These are phyloP conservation scores for Pugionium cornutum DNA, from an alignment of 345 rosid species.

Conservation along the genomic window DNA sequence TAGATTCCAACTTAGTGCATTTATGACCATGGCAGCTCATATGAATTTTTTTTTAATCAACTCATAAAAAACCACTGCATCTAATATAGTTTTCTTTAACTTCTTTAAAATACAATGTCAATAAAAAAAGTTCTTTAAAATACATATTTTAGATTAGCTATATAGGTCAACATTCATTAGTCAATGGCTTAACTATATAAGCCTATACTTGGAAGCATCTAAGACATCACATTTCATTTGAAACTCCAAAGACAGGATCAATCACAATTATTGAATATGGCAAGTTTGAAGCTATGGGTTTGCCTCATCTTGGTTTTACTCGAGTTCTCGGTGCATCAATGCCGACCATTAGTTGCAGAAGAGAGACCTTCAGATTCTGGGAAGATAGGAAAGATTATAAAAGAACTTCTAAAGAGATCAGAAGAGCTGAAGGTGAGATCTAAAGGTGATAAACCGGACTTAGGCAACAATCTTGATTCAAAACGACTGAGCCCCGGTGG, in stretches of 20 bases:
- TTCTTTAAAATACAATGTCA: background rate
- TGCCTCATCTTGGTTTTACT: constrained; percentile 39
- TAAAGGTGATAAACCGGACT: constrained; percentile 5
- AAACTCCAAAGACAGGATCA: background rate
- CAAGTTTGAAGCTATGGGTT: constrained; percentile 34
- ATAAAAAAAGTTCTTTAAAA: background rate
- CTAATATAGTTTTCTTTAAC: background rate
- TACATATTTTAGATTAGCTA: constrained; percentile 14
- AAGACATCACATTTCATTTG: constrained; percentile 26
- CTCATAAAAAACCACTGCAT: background rate
- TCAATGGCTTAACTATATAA: constrained; percentile 37
- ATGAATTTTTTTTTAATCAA: background rate
- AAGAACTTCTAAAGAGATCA: constrained; percentile 37
- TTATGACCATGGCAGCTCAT: constrained; percentile 28
- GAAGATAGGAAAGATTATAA: constrained; percentile 35
- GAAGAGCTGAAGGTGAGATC: constrained; percentile 35
- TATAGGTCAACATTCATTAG: constrained; percentile 34
- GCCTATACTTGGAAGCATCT: constrained; percentile 19
- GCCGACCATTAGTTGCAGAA: constrained; percentile 34
- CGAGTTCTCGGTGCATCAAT: constrained; percentile 32
- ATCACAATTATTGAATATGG: constrained; percentile 27
- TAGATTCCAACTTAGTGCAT: constrained; percentile 40
- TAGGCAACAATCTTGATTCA: constrained; percentile 25
- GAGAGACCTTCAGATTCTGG: constrained; percentile 32
- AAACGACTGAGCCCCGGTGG: constrained; percentile 48